phyloP scores from a whole-genome alignment of 2,329 filamentous ascomycete species.

The Penicillium vulpinum region DNA sequence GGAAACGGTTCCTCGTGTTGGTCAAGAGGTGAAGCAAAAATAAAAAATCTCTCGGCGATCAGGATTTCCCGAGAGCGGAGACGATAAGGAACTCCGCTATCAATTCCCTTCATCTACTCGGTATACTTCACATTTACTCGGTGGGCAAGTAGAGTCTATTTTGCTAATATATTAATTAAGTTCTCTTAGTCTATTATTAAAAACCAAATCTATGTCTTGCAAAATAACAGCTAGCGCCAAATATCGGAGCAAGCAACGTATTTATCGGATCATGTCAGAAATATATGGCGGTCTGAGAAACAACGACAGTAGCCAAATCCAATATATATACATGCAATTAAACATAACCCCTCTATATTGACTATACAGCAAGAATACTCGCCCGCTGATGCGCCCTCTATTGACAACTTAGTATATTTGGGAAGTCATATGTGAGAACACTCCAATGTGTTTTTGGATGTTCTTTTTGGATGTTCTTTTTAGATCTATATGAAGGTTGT shows the following conservation, averaged over 20 bases:
- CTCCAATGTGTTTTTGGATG: too few relatives aligned
- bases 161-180: not conserved
- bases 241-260: not conserved
- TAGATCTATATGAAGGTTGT: too few relatives aligned
- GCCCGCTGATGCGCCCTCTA: too few relatives aligned
- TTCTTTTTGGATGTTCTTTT: too few relatives aligned
- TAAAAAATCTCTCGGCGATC: constrained; percentile 28
- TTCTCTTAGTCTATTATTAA: not conserved
- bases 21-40: constrained; percentile 14
- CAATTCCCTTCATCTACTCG: not conserved
- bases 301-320: not conserved
- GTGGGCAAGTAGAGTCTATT: not conserved
- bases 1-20: constrained; percentile 3
- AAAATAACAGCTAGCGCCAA: not conserved
- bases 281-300: not conserved
- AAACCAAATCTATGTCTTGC: not conserved
- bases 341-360: not conserved
- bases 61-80: constrained; percentile 26
- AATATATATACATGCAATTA: not conserved
- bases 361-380: too few relatives aligned
- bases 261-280: too few relatives aligned
- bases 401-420: too few relatives aligned
- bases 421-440: too few relatives aligned
- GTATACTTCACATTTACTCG: not conserved
- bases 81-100: constrained; percentile 14